Evolutionary conservation across 1,284 basidiomycete genomes (phyloP).

Genomic region (Chalciporus sp.): DNA sequence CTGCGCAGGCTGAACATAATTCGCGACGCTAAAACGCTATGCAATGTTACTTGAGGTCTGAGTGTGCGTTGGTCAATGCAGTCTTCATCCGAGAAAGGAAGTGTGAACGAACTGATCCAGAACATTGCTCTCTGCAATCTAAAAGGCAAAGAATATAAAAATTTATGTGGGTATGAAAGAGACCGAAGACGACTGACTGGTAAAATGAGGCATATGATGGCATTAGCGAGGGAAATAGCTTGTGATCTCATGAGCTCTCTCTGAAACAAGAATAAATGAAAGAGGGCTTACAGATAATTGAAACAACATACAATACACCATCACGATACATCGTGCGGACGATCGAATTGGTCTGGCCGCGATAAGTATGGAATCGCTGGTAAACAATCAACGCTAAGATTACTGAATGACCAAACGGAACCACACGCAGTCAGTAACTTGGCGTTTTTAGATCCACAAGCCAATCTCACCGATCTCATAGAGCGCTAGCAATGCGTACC

Average conservation of each 20-base stretch:
- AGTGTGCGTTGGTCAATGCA: no score
- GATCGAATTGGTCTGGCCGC: neutral
- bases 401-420: no score
- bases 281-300: slow-evolving; percentile 6
- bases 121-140: no score
- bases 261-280: neutral
- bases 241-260: neutral
- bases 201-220: neutral
- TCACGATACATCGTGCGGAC: slow-evolving; percentile 1
- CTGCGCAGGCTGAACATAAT: neutral
- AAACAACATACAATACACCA: slow-evolving; percentile 6
- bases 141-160: no score
- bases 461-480: neutral
- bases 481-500: neutral
- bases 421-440: no score
- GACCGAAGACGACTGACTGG: no score
- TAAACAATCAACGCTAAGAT: slow-evolving; percentile 2
- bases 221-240: slow-evolving; percentile 3
- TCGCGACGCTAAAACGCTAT: neutral
- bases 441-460: neutral
- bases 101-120: no score
- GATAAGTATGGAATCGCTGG: slow-evolving; percentile 4
- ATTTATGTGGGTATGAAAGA: no score
- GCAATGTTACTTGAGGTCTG: neutral
- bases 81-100: no score